Percentiles rank a stretch among this genome's conserved stretches.
These are phyloP conservation scores for Penicillium roqueforti DNA, from an alignment of 495 filamentous ascomycete genomes.

Conservation along the genomic window DNA sequence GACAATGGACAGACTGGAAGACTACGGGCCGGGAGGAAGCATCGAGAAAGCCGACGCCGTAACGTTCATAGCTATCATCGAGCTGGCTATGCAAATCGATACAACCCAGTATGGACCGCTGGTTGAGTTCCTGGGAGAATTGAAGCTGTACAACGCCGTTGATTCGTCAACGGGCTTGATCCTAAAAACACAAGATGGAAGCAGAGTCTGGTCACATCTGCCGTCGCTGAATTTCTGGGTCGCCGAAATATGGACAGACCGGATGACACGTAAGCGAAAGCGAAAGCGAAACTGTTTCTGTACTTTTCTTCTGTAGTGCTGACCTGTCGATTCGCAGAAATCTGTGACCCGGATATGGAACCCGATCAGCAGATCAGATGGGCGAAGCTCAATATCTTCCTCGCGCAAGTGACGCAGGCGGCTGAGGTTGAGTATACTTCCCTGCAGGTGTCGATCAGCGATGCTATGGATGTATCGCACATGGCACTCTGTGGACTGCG, in stretches of 20 bases:
- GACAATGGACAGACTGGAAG: slow-evolving; percentile 2
- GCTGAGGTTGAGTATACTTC: background rate
- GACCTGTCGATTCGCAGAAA: background rate
- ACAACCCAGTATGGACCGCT: background rate
- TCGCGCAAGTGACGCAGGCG: background rate
- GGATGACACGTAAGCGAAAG: background rate
- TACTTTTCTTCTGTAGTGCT: background rate
- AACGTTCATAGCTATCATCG: background rate
- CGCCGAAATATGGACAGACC: background rate
- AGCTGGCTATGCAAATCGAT: slow-evolving; percentile 1
- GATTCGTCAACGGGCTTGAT: background rate
- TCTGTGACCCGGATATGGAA: background rate
- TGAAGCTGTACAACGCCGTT: slow-evolving; percentile 2
- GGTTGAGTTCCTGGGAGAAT: background rate
- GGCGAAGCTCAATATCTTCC: background rate
- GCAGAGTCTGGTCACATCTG: slow-evolving; percentile 1
- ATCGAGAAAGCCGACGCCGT: slow-evolving; percentile 1
- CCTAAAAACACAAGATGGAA: background rate
- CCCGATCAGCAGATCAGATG: slow-evolving; percentile 1
- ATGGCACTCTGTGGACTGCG: background rate
- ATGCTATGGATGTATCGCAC: slow-evolving; percentile 1
- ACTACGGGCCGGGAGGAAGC: background rate
- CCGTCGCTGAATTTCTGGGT: background rate
- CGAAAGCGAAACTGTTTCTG: too few species aligned
- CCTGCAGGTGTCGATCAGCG: background rate